A percentile compares a stretch with the other conserved stretches of the same genome.
phyloP scores from a whole-genome alignment of 345 rosid species.

The Raphanus raphanistrum region DNA sequence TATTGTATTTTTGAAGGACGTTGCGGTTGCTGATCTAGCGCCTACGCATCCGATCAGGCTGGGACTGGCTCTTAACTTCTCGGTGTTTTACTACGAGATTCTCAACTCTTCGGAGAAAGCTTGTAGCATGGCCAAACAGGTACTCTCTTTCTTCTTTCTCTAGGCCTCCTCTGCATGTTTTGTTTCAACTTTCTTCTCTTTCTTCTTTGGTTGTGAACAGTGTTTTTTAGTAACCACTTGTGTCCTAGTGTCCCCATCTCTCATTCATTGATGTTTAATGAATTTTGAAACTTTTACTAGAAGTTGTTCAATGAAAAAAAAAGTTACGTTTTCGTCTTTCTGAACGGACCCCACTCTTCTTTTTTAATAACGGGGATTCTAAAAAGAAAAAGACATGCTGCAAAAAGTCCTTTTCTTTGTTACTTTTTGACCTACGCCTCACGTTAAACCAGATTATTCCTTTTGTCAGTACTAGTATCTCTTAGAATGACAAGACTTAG shows the following conservation, averaged over 20 bases:
- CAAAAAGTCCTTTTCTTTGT: constrained; percentile 29
- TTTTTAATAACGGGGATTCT: constrained; percentile 24
- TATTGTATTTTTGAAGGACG: constrained; percentile 44
- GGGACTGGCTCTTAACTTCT: constrained; percentile 68
- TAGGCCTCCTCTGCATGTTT: background rate
- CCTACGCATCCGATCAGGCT: constrained; percentile 74
- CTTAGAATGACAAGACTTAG: background rate
- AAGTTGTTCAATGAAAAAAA: background rate
- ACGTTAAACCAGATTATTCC: constrained; percentile 23
- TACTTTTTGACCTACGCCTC: constrained; percentile 9
- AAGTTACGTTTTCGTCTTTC: constrained; percentile 5
- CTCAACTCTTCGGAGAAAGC: constrained; percentile 69
- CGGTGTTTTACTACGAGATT: constrained; percentile 72
- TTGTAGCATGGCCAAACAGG: constrained; percentile 76
- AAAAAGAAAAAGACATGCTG: constrained; percentile 27
- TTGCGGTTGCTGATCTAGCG: constrained; percentile 60
- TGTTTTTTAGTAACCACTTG: constrained; percentile 12
- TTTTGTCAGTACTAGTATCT: constrained; percentile 26
- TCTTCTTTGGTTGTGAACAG: background rate
- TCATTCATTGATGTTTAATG: constrained; percentile 16
- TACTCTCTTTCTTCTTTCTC: constrained; percentile 15
- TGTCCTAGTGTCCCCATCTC: constrained; percentile 15
- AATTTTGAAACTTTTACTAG: background rate
- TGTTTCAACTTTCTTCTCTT: background rate
- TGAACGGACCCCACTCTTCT: constrained; percentile 30